Base-by-base conservation (phyloP, 1,284 basidiomycete genomes). In the Chalciporus sp. region DNA sequence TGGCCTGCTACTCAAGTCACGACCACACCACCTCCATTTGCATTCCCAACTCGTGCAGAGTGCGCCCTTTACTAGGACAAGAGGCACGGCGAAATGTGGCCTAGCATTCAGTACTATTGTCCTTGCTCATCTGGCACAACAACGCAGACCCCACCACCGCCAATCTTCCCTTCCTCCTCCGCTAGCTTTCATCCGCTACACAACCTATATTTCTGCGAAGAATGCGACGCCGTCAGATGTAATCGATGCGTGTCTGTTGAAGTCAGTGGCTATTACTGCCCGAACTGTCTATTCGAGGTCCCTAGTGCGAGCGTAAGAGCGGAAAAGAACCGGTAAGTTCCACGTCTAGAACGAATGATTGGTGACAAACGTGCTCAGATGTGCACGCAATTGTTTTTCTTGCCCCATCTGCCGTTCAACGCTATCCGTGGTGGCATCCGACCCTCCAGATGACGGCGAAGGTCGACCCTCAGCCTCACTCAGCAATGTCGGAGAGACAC, bases 251-350 rank as follows among this genome's bases (percentile, higher is more conserved):
- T 97, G 8, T 84, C 87, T 5, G 77, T 93, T 49, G 97, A 99
- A 80, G 89, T 98, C 67, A 92, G 93, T 67, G 92, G 92, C 50
- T 98, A 98, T 73, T 98, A 93, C 70, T 99, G 97, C 68, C 97
- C 97, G 20, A 95, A 96, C 71, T 99, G 97, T 70, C 79, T 98
- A n/a, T 99, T 99, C 71, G 97, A 99, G 66, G 96, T 99, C 4
- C 97, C 96, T 0, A 92, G 90, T 64, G 95, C 97, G 2, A 96
- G 93, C 65, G 95, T 99, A 8, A 83, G 95, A 57, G 93, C 88
- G 7, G 95, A 99, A 73, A 95, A 95, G 80, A 98, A 97, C 66
- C 83, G 94, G 90, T 92, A 58, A 53, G 74, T 65, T 35, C 1
- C 29, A 26, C 40, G 20, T 42, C 40, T 14, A 28, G 19, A 10